Base-by-base conservation (phyloP, 306 rosid genomes). In the Prunus padus region DNA sequence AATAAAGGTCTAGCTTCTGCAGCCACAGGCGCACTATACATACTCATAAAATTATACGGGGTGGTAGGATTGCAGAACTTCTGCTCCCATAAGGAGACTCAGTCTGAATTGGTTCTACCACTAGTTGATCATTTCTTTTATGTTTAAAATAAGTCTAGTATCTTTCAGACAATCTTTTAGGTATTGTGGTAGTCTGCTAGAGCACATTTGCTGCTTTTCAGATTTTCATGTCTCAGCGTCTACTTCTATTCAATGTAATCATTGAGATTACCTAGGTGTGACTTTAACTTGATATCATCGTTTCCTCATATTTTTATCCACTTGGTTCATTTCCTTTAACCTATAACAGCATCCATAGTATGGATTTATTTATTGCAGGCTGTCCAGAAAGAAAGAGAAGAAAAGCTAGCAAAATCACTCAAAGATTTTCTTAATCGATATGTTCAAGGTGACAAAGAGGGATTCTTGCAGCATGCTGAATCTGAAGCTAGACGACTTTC, bases 381-480 rank as follows among this genome's bases (percentile, higher is more conserved):
- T 62, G 89, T 92, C 68, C 97, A 92, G 70, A 90, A 64, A 83
- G 99, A 95, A 82, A 89, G 99, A 83, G 99, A 92, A 74, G 99
- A 95, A 82, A 90, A 82, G 84, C 86, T 95, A 69, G 93, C 93
- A 37, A 86, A 88, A 62, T 62, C 59, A 20, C 86, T 95, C 62
- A 88, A 77, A 69, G 89, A 71, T 67, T 84, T 85, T 76, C 96
- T 95, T 16, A 72, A 80, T 72, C 97, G 81, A 77, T 92, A 89
- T 74, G 96, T 88, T 40, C 80, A 50, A 76, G 97, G 97, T 51
- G 97, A 95, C 80, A 81, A 76, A 76, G 89, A 64, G 62, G 97
- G 93, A 73, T 95, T 95, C 80, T 61, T 86, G 73, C 85, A 76
- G 72, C 90, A 67, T 8, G 92, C 90, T 68, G 92, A 92, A 83